Percentiles rank a stretch among this genome's conserved stretches.
phyloP scores from a whole-genome alignment of 371 early-diverging fungal genomes.

The Mucor irregularis region DNA sequence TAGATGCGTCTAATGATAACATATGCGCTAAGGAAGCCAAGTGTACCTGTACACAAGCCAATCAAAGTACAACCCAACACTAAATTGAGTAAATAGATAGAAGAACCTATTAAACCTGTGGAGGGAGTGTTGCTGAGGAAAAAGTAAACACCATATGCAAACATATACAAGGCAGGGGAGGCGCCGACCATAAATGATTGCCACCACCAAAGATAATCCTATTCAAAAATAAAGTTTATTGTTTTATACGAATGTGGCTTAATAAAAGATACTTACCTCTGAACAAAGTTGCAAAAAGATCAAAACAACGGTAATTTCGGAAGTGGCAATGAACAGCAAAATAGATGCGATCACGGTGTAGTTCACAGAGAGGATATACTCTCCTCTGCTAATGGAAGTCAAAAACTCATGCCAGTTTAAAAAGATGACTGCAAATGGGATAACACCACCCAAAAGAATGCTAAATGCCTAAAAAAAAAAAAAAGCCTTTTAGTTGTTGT shows the following conservation, averaged over 20 bases:
- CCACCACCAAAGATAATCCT: constrained; percentile 58
- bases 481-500: too few species aligned
- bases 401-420: constrained; percentile 41
- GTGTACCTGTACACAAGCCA: constrained; percentile 39
- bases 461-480: too few species aligned
- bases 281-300: constrained; percentile 47
- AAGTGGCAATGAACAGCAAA: constrained; percentile 20
- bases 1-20: constrained; percentile 39
- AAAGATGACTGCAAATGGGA: constrained; percentile 48
- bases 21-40: constrained; percentile 42
- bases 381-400: constrained; percentile 33
- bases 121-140: constrained; percentile 25
- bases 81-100: constrained; percentile 32
- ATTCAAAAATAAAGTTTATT: background rate
- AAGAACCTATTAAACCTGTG: constrained; percentile 27
- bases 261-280: constrained; percentile 20
- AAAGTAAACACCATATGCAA: constrained; percentile 37
- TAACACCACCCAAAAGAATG: constrained; percentile 31
- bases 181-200: constrained; percentile 39
- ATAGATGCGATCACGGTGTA: constrained; percentile 17
- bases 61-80: constrained; percentile 34
- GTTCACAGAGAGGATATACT: constrained; percentile 22
- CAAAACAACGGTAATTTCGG: constrained; percentile 33
- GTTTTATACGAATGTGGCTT: background rate
- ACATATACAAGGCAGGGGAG: constrained; percentile 35